Conservation (phyloP, 257 asterid species). For the Scutellaria baicalensis region DNA sequence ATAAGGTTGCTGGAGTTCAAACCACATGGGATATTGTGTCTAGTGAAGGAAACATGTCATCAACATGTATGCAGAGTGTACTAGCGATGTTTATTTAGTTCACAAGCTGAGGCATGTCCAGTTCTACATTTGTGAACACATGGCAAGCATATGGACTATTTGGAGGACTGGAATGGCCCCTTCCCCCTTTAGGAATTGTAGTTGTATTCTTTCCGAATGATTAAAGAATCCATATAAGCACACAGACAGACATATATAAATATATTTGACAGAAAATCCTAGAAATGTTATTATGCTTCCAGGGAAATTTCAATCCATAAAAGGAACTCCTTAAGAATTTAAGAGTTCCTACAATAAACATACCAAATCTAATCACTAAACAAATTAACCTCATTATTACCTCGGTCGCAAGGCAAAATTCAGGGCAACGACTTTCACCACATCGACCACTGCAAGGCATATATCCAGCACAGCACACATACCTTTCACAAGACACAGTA, state of each 20-base stretch:
- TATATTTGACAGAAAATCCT: background rate
- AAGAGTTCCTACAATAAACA: background rate
- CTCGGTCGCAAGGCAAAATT: slow-evolving; percentile 98
- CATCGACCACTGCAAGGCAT: slow-evolving; percentile 99
- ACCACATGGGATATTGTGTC: background rate
- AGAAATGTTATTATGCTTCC: background rate
- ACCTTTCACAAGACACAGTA: slow-evolving; percentile 37
- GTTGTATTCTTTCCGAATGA: background rate
- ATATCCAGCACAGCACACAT: slow-evolving; percentile 96
- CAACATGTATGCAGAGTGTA: background rate
- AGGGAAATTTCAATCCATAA: background rate
- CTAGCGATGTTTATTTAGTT: background rate
- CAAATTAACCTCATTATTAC: slow-evolving; percentile 28
- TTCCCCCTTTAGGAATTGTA: background rate
- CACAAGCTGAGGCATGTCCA: background rate
- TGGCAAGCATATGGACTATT: background rate
- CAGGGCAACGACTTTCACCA: slow-evolving; percentile 97
- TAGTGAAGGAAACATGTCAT: background rate
- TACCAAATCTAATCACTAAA: background rate
- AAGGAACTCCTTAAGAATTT: background rate
- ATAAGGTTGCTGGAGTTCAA: slow-evolving; percentile 2
- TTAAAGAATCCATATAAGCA: background rate
- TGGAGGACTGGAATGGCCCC: background rate
- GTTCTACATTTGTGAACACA: background rate
- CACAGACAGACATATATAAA: background rate